phyloP scores from a whole-genome alignment of 1,284 basidiomycete genomes.

The Sutorius eximius region DNA sequence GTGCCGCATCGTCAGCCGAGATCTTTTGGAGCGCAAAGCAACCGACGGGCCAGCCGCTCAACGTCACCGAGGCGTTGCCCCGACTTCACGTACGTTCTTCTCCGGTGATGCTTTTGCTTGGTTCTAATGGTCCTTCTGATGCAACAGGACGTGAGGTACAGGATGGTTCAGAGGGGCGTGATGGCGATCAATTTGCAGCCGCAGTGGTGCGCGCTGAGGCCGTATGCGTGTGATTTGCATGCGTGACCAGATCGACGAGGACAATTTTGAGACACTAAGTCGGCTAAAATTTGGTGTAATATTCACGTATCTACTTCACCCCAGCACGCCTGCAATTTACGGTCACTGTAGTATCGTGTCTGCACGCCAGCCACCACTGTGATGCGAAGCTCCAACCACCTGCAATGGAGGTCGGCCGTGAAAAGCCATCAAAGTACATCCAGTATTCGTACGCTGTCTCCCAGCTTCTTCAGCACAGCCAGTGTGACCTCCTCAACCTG shows the following conservation, averaged over 20 bases:
- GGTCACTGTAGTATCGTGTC: too few relatives aligned
- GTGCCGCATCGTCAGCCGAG: constrained; percentile 60
- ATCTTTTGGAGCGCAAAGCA: constrained; percentile 62
- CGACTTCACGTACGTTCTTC: constrained; percentile 56
- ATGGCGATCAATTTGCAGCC: constrained; percentile 65
- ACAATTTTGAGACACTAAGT: constrained; percentile 22
- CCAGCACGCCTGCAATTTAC: too few relatives aligned
- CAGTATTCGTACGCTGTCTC: not conserved
- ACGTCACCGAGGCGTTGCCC: constrained; percentile 62
- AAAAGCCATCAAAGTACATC: not conserved
- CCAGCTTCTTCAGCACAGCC: not conserved
- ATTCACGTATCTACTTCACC: not conserved
- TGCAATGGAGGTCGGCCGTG: too few relatives aligned
- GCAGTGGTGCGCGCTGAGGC: constrained; percentile 68
- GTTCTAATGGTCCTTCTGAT: not conserved
- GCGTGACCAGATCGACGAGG: constrained; percentile 17
- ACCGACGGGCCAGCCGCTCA: constrained; percentile 38
- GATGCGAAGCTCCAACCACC: too few relatives aligned
- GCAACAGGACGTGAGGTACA: constrained; percentile 60
- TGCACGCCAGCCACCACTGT: too few relatives aligned
- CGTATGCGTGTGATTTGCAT: constrained; percentile 49
- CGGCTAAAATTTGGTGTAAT: not conserved
- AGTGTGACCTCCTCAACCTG: not conserved
- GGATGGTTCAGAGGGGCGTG: constrained; percentile 63
- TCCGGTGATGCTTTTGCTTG: rapidly evolving